A percentile compares a stretch with the other conserved stretches of the same genome.
These are phyloP conservation scores for Solanum pinnatisectum DNA, from an alignment of 257 asterid genomes.

Conservation along the genomic window DNA sequence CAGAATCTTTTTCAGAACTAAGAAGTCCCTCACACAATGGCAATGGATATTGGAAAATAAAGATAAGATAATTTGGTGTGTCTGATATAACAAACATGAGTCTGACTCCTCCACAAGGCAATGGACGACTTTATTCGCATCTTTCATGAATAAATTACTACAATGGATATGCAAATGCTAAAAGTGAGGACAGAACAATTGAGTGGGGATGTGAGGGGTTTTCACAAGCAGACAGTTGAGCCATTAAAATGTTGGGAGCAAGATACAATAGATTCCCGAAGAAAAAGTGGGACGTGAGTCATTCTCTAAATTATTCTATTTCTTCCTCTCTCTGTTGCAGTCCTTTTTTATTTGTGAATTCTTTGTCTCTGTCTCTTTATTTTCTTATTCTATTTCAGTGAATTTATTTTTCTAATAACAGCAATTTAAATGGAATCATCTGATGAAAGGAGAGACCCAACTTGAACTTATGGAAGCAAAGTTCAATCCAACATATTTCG, in stretches of 20 bases:
- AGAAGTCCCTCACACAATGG: not conserved
- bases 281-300: not conserved
- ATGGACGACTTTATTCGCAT: not conserved
- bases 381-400: not conserved
- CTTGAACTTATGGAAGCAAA: not conserved
- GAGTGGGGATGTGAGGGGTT: not conserved
- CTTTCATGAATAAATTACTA: not conserved
- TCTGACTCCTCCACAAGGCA: not conserved
- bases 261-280: not conserved
- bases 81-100: not conserved
- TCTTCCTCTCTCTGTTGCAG: not conserved
- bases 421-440: not conserved
- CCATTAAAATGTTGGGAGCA: not conserved
- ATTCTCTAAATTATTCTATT: not conserved
- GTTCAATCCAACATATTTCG: not conserved
- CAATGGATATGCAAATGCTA: not conserved
- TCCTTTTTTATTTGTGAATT: not conserved
- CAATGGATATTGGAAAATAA: not conserved
- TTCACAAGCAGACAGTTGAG: not conserved
- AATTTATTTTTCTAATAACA: not conserved
- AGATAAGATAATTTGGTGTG: not conserved
- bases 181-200: not conserved
- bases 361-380: not conserved
- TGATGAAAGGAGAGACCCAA: not conserved
- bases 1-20: not conserved